Percentiles rank a stretch among this genome's conserved stretches.
Evolutionary conservation across 805 yeast genomes (phyloP).

Genomic region (Wickerhamomyces mucosus): DNA sequence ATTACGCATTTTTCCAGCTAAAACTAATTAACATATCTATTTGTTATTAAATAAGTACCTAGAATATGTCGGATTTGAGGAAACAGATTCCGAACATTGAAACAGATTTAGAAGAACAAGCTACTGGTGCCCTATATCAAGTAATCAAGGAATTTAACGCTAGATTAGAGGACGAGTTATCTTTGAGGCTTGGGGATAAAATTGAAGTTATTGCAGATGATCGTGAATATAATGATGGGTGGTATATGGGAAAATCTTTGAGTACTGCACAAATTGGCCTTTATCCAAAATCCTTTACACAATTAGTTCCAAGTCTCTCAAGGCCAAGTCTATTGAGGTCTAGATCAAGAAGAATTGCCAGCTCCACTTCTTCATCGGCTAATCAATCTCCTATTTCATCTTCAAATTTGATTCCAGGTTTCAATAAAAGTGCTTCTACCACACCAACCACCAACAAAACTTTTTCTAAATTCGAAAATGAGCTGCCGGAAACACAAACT

Average conservation of each 20-base stretch:
- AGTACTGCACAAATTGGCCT: slow-evolving; percentile 70
- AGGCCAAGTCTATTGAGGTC: slow-evolving; percentile 43
- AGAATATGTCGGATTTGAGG: no score
- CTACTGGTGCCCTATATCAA: slow-evolving; percentile 27
- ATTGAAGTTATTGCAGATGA: slow-evolving; percentile 89
- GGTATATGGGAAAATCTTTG: slow-evolving; percentile 88
- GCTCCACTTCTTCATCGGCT: slow-evolving; percentile 15
- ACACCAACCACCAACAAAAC: slow-evolving; percentile 10
- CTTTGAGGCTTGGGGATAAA: slow-evolving; percentile 72
- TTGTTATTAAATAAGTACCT: no score
- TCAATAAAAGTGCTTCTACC: slow-evolving; percentile 4
- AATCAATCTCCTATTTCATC: slow-evolving; percentile 12
- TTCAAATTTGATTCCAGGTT: slow-evolving; percentile 2
- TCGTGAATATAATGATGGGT: slow-evolving; percentile 88
- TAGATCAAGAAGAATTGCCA: slow-evolving; percentile 43
- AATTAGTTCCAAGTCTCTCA: slow-evolving; percentile 29
- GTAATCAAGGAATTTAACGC: slow-evolving; percentile 85
- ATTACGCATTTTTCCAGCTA: no score
- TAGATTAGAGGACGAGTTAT: slow-evolving; percentile 83
- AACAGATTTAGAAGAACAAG: slow-evolving; percentile 10
- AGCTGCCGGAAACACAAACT: not conserved
- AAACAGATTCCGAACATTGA: no score
- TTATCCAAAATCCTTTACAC: slow-evolving; percentile 86
- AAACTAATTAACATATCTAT: no score
- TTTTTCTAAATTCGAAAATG: no score